Percentiles rank a stretch among this genome's conserved stretches.
phyloP scores from a whole-genome alignment of 768 basidiomycete genomes.

The Mrakia gelida region DNA sequence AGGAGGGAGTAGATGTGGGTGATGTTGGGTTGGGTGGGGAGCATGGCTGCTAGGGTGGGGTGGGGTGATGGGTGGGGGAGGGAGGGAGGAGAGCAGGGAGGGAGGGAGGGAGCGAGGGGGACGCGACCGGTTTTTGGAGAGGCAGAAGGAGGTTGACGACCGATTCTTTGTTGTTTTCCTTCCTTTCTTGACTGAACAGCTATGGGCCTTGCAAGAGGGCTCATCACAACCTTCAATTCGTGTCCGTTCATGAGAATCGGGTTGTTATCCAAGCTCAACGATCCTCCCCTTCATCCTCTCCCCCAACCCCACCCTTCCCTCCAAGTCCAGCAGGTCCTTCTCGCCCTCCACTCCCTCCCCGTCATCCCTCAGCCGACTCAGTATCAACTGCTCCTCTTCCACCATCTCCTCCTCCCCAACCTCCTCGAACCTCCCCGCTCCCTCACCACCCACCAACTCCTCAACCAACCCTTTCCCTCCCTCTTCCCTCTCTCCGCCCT shows the following conservation, averaged over 20 bases:
- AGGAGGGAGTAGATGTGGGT: not conserved
- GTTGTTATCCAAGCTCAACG: slow-evolving; percentile 14
- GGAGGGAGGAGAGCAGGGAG: too few species aligned
- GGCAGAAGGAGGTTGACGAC: too few species aligned
- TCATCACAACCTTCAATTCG: too few species aligned
- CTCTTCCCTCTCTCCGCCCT: not conserved
- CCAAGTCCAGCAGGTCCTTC: slow-evolving; percentile 1
- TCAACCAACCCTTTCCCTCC: not conserved
- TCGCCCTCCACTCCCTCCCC: not conserved
- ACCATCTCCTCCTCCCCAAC: not conserved
- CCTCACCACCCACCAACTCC: not conserved
- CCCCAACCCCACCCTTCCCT: not conserved
- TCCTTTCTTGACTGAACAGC: too few species aligned
- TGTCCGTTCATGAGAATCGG: too few species aligned
- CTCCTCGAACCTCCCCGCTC: not conserved
- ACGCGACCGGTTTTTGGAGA: not conserved
- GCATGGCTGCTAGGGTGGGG: not conserved
- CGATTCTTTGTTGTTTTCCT: too few species aligned
- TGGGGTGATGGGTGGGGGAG: not conserved
- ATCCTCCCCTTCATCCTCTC: slow-evolving; percentile 13
- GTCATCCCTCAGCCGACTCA: not conserved
- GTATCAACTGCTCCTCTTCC: not conserved
- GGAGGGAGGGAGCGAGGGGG: not conserved
- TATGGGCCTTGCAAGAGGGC: too few species aligned
- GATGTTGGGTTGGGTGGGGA: not conserved